Conservation (phyloP, 345 rosid genomes). For the Eucalyptus dawsonii region DNA sequence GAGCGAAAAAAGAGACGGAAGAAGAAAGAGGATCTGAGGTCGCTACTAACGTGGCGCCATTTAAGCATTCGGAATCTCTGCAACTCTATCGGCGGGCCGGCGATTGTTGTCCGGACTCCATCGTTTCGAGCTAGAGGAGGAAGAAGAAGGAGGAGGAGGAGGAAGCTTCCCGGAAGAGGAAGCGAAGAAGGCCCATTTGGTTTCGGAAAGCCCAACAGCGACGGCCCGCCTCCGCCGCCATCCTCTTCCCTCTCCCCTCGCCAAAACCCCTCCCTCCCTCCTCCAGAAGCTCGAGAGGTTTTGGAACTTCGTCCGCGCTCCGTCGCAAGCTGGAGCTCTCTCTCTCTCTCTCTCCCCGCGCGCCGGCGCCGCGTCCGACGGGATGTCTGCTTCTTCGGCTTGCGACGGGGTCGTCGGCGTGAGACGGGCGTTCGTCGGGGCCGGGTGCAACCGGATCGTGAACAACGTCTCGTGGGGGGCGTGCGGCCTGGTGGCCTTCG, state of each 20-base stretch:
- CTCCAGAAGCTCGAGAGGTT: background rate
- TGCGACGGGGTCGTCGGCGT: constrained; percentile 3
- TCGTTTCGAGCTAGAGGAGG: background rate
- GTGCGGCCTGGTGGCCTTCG: constrained; percentile 62
- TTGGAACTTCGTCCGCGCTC: background rate
- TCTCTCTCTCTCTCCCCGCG: too few species aligned
- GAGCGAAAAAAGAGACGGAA: background rate
- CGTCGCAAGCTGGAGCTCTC: background rate
- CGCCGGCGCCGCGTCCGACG: background rate
- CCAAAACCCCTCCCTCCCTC: background rate
- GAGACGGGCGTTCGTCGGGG: constrained; percentile 67
- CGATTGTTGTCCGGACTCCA: background rate
- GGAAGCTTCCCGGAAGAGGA: background rate
- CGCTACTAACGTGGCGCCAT: background rate
- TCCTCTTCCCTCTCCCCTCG: background rate
- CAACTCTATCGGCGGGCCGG: background rate
- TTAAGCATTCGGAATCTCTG: background rate
- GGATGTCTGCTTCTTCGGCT: background rate
- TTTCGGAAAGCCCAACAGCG: background rate
- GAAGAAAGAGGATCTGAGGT: background rate
- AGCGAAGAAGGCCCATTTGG: background rate
- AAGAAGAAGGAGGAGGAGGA: background rate
- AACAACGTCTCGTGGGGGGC: constrained; percentile 95
- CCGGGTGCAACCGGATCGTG: constrained; percentile 86
- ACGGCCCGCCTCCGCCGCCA: background rate